phyloP scores from a whole-genome alignment of 352 stramenopile species.

The Phytopythium litorale region DNA sequence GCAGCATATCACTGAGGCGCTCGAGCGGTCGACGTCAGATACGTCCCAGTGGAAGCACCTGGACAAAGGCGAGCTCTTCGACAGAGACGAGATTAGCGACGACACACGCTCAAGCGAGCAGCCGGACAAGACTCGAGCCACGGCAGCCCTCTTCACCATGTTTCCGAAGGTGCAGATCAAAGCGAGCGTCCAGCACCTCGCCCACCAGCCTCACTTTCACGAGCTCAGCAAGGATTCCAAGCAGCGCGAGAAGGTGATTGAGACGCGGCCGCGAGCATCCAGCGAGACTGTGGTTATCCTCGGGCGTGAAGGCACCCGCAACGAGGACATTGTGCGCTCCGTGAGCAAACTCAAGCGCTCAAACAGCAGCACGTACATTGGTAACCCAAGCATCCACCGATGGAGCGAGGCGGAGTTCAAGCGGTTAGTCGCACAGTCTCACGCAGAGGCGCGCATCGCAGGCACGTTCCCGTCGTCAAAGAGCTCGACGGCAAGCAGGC shows the following conservation, averaged over 20 bases:
- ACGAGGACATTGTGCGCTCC: conserved; percentile 21
- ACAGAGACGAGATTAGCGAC: conserved; percentile 78
- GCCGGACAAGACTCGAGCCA: conserved; percentile 42
- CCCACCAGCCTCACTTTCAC: conserved; percentile 63
- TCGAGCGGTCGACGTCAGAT: conserved; percentile 61
- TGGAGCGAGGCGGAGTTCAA: conserved; percentile 77
- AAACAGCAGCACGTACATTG: conserved; percentile 61
- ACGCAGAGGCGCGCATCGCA: conserved; percentile 40
- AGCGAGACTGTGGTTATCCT: conserved; percentile 56
- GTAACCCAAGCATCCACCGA: conserved; percentile 64
- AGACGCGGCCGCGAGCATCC: conserved; percentile 35
- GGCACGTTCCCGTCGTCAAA: conserved; percentile 32
- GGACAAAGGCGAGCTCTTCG: conserved; percentile 65
- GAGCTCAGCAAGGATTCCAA: conserved; percentile 39
- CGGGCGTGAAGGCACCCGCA: conserved; percentile 25
- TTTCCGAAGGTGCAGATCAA: conserved; percentile 87
- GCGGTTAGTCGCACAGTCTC: conserved; percentile 60
- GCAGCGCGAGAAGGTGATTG: conserved; percentile 21
- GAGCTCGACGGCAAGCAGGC: conserved; percentile 18
- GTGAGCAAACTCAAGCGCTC: conserved; percentile 58
- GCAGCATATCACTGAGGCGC: conserved; percentile 60
- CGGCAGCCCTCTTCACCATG: conserved; percentile 66
- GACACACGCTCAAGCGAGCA: conserved; percentile 54
- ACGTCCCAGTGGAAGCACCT: conserved; percentile 54
- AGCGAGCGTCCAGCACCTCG: conserved; percentile 70